Conservation (phyloP, 345 rosid species). For the Eucalyptus cloeziana region DNA sequence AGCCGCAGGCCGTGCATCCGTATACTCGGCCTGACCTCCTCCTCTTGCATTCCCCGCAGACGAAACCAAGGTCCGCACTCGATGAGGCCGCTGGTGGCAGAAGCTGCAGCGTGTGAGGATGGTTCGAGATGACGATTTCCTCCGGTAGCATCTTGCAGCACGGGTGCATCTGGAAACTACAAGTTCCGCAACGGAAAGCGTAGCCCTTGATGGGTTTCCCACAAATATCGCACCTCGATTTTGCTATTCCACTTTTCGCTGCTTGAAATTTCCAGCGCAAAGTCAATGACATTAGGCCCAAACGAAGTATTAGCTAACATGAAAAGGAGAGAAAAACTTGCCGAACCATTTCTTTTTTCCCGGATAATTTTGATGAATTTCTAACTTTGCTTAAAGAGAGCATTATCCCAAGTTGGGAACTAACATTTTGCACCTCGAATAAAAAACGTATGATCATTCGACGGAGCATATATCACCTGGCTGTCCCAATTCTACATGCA, state of each 20-base stretch:
- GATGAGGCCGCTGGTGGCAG: constrained; percentile 6
- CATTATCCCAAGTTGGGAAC: not conserved
- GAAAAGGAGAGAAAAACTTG: not conserved
- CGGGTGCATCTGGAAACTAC: constrained; percentile 80
- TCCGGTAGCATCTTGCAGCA: constrained; percentile 65
- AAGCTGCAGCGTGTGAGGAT: constrained; percentile 49
- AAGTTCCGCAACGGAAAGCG: constrained; percentile 53
- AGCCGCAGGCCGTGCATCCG: constrained; percentile 60
- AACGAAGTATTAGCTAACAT: not conserved
- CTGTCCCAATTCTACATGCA: not conserved
- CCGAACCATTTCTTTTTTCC: not conserved
- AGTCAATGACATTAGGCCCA: not conserved
- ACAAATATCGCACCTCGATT: constrained; percentile 68
- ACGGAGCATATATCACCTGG: not conserved
- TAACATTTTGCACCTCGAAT: not conserved
- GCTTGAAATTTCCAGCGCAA: not conserved
- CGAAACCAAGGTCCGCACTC: constrained; percentile 5
- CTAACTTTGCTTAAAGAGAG: not conserved
- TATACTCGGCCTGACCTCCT: constrained; percentile 54
- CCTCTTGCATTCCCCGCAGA: constrained; percentile 63
- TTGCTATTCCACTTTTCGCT: constrained; percentile 56
- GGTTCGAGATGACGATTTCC: constrained; percentile 31
- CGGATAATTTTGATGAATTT: not conserved
- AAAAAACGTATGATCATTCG: not conserved
- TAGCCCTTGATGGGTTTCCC: constrained; percentile 56